Evolutionary conservation across 2,329 filamentous ascomycete genomes (phyloP).

Genomic region (Ambrosiella beaveri): DNA sequence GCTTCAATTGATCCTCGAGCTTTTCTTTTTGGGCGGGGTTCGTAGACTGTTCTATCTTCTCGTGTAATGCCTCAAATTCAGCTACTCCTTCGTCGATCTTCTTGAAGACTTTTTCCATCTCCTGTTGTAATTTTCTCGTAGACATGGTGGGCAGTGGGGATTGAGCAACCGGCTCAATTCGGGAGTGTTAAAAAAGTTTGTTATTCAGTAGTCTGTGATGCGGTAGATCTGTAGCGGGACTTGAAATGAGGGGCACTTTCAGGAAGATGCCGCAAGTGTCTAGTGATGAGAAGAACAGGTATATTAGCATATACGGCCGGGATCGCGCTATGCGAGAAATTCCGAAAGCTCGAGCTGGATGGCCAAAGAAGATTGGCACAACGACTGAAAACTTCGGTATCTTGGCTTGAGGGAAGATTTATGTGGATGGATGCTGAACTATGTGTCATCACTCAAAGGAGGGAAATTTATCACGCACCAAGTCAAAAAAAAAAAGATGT

Average conservation of each 20-base stretch:
- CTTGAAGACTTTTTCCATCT: slow-evolving; percentile 99
- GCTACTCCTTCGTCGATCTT: slow-evolving; percentile 86
- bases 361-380: background rate
- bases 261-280: too few species aligned
- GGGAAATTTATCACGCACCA: background rate
- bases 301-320: too few species aligned
- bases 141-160: slow-evolving; percentile 48
- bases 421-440: background rate
- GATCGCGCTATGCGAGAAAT: too few species aligned
- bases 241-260: too few species aligned
- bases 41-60: slow-evolving; percentile 86
- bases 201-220: background rate
- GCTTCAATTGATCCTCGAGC: slow-evolving; percentile 92
- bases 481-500: background rate
- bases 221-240: background rate
- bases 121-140: slow-evolving; percentile 87
- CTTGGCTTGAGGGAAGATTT: background rate
- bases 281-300: too few species aligned
- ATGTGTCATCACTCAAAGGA: too few species aligned
- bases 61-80: slow-evolving; percentile 88
- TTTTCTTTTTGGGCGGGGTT: slow-evolving; percentile 97
- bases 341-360: too few species aligned
- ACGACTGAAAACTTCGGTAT: background rate
- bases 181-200: background rate
- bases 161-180: slow-evolving; percentile 12